These are phyloP conservation scores for Ophiocordyceps camponoti-floridani DNA, from an alignment of 2,329 filamentous ascomycete genomes.

Conservation along the genomic window DNA sequence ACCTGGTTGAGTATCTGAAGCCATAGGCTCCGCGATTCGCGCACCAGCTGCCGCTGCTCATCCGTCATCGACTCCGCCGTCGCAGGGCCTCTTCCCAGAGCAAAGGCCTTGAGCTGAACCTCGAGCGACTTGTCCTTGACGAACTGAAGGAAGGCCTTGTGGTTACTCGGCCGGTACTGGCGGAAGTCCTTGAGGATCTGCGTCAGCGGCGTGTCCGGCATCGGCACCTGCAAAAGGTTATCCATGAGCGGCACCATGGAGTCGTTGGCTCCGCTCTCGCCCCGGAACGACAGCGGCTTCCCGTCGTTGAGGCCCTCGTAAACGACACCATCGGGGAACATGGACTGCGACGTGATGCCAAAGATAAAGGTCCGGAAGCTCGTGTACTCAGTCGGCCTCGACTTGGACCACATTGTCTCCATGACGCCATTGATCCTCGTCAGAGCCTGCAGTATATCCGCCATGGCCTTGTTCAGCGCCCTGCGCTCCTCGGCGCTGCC, in stretches of 20 bases:
- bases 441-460: conserved; percentile 38
- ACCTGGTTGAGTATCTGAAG: conserved; percentile 54
- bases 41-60: conserved; percentile 23
- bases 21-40: conserved; percentile 40
- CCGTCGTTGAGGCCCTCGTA: conserved; percentile 66
- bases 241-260: conserved; percentile 85
- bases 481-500: conserved; percentile 21
- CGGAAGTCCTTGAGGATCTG: conserved; percentile 80
- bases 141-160: conserved; percentile 66
- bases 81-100: conserved; percentile 18
- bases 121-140: conserved; percentile 35
- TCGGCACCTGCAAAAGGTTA: conserved; percentile 67
- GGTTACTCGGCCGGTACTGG: conserved; percentile 73
- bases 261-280: conserved; percentile 88
- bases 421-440: conserved; percentile 59
- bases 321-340: conserved; percentile 84
- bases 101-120: conserved; percentile 40
- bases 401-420: conserved; percentile 86
- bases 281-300: conserved; percentile 64
- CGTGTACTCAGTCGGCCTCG: conserved; percentile 67
- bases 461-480: conserved; percentile 46
- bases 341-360: conserved; percentile 79
- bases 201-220: conserved; percentile 80
- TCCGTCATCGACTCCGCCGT: conserved; percentile 3
- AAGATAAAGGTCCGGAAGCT: conserved; percentile 95